A percentile compares a stretch with the other conserved stretches of the same genome.
Evolutionary conservation across 1,139 yeast species (phyloP).

Genomic region (Taphrina pruni): DNA sequence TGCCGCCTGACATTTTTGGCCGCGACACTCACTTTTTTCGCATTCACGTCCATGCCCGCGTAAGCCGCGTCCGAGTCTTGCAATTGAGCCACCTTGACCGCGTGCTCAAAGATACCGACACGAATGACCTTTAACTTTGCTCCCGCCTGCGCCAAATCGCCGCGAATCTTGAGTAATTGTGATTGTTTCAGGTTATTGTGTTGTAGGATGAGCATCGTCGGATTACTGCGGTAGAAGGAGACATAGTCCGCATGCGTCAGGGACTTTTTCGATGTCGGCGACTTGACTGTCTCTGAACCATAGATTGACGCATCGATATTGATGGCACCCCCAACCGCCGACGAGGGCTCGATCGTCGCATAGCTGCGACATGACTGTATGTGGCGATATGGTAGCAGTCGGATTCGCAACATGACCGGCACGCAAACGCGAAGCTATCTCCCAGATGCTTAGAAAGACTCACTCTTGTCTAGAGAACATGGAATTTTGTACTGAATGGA

Average conservation of each 20-base stretch:
- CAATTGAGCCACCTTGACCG: constrained; percentile 29
- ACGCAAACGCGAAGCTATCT: no score
- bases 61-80: neutral
- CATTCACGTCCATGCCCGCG: constrained; percentile 14
- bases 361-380: neutral
- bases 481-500: no score
- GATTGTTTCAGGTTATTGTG: constrained; percentile 40
- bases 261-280: constrained; percentile 33
- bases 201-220: constrained; percentile 30
- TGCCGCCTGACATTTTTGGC: constrained; percentile 19
- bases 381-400: no score
- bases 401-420: no score
- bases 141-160: constrained; percentile 19
- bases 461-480: no score
- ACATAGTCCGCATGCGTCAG: constrained; percentile 37
- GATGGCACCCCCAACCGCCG: constrained; percentile 26
- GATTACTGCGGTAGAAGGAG: constrained; percentile 19
- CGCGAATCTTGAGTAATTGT: constrained; percentile 30
- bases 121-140: constrained; percentile 29
- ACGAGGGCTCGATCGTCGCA: constrained; percentile 8
- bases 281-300: constrained; percentile 16
- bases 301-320: constrained; percentile 25
- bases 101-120: constrained; percentile 34
- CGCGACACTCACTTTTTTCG: constrained; percentile 10
- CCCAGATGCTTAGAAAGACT: no score